Percentiles rank a stretch among this genome's conserved stretches.
Conservation (phyloP, 1,139 yeast species). For the Suhomyces guaymorum region DNA sequence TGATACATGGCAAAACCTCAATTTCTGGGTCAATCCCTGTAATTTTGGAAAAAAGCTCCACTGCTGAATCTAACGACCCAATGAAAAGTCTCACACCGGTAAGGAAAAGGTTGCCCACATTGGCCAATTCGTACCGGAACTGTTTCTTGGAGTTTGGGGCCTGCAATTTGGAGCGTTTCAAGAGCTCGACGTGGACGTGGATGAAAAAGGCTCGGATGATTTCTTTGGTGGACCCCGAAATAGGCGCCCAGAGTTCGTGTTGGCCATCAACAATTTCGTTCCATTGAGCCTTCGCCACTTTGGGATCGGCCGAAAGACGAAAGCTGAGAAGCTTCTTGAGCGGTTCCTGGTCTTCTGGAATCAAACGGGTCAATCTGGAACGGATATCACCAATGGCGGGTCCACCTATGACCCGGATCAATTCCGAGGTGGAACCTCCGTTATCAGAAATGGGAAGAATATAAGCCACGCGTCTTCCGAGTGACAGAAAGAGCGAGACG, state of each 20-base stretch:
- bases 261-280: conserved; percentile 74
- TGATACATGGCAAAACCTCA: conserved; percentile 76
- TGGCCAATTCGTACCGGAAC: conserved; percentile 75
- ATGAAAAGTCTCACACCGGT: conserved; percentile 81
- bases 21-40: conserved; percentile 59
- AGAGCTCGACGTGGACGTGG: conserved; percentile 74
- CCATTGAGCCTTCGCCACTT: conserved; percentile 72
- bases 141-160: conserved; percentile 41
- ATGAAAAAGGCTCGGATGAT: conserved; percentile 75
- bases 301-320: conserved; percentile 57
- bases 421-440: conserved; percentile 93
- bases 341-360: conserved; percentile 49
- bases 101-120: conserved; percentile 79
- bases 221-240: conserved; percentile 67
- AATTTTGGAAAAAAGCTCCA: conserved; percentile 70
- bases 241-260: conserved; percentile 64
- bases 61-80: conserved; percentile 82
- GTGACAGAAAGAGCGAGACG: conserved; percentile 46
- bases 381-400: conserved; percentile 94
- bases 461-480: conserved; percentile 53
- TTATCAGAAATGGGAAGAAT: conserved; percentile 86
- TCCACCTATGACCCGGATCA: conserved; percentile 87
- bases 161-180: conserved; percentile 62
- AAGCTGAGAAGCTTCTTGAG: conserved; percentile 55
- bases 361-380: conserved; percentile 74